Evolutionary conservation across 192 early-diverging fungal genomes (phyloP), one percentile per base, ranked within the genome.

Genomic region (Coemansia sp.): DNA sequence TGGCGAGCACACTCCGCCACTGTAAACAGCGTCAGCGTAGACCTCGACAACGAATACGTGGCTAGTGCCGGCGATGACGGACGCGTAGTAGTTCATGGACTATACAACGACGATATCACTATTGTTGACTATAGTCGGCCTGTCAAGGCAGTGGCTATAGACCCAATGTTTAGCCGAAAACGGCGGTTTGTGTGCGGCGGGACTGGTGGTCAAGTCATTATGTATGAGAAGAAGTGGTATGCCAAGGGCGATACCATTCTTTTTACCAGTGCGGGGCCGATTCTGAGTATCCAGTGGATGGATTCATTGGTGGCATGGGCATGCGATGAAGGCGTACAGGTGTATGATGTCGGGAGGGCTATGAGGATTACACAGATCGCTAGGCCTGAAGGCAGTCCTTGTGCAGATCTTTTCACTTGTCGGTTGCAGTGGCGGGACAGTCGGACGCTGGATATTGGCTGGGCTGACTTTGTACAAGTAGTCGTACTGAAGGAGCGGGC

Each of bases 31-130:
- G 76, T 99, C 64, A 90, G 90, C 69, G 91, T 98, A 63, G 98
- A 99, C 72, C 63, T 85, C 15, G 84, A 85, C 39, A 94, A 88
- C 57, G 98, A 99, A 78, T 97, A 88, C 68, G 90, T 98, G 46
- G 96, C 94, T 10, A 95, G 92, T 75, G 93, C 96, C 4, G 92
- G 93, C 27, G 94, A 96, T 66, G 97, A 98, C 78, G 97, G 95
- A 33, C 92, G 92, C 43, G 92, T 99, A 1, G 87, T 91, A 3
- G 92, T 99, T 62, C 89, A 93, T 50, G 88, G 87, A n/a, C 81
- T 98, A 15, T 97, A 95, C 66, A 86, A 75, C 27, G 75, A 85
- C 36, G 94, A 97, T 63, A 75, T 86, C 1, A 87, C 87, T 13
- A 83, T 86, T 6, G 92, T 91, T 71, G 90, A 92, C 49, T 95